phyloP scores from a whole-genome alignment of 768 basidiomycete species.

The Grammothele lineata region DNA sequence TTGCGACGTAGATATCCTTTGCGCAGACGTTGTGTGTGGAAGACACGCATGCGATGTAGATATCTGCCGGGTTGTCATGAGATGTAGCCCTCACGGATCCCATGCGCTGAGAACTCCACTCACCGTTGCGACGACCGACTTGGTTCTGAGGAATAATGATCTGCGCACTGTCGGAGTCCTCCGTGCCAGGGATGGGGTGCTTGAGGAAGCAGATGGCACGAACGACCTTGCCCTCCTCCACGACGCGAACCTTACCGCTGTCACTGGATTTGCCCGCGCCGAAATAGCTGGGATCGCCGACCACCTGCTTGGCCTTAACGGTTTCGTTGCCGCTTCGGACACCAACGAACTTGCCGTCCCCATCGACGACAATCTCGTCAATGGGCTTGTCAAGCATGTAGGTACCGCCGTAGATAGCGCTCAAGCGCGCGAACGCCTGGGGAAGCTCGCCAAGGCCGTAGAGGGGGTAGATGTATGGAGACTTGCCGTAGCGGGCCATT shows the following conservation, averaged over 20 bases:
- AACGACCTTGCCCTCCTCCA: slow-evolving; percentile 93
- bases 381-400: slow-evolving; percentile 99
- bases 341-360: slow-evolving; percentile 86
- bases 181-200: slow-evolving; percentile 97
- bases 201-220: slow-evolving; percentile 97
- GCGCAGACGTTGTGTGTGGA: slow-evolving; percentile 97
- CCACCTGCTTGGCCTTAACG: slow-evolving; percentile 95
- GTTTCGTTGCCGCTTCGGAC: slow-evolving; percentile 87
- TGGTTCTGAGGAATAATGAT: slow-evolving; percentile 99
- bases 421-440: slow-evolving; percentile 96
- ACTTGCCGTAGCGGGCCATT: slow-evolving; percentile 99
- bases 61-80: slow-evolving; percentile 53
- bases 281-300: slow-evolving; percentile 98
- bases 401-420: slow-evolving; percentile 98
- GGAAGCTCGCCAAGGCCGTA: slow-evolving; percentile 99
- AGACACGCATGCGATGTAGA: slow-evolving; percentile 97
- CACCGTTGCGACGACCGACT: slow-evolving; percentile 88
- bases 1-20: slow-evolving; percentile 92
- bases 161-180: slow-evolving; percentile 91
- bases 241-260: slow-evolving; percentile 77
- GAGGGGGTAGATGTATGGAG: slow-evolving; percentile 98
- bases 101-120: slow-evolving; percentile 24
- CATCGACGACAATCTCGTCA: slow-evolving; percentile 83
- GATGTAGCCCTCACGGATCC: not conserved
- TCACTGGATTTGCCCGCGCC: slow-evolving; percentile 62